Evolutionary conservation across 805 yeast genomes (phyloP).

Genomic region (Pichia nakasei): DNA sequence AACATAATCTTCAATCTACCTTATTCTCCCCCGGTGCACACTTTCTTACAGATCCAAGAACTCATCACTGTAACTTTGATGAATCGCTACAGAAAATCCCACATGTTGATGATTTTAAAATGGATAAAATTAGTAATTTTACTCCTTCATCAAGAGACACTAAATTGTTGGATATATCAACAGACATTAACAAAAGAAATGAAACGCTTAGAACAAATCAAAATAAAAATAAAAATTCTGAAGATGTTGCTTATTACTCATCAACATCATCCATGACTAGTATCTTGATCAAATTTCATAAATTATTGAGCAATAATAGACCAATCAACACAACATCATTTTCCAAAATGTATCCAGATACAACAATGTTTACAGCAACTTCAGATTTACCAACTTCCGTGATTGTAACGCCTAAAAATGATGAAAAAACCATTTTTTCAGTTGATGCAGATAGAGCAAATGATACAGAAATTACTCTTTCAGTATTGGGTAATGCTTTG

Average conservation of each 20-base stretch:
- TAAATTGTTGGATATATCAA: conserved; percentile 40
- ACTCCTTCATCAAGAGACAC: conserved; percentile 62
- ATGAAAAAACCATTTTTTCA: conserved; percentile 34
- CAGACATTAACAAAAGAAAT: background rate
- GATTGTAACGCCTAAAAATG: conserved; percentile 39
- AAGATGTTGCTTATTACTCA: conserved; percentile 40
- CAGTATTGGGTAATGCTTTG: conserved; percentile 68
- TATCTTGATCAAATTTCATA: conserved; percentile 65
- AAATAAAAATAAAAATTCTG: background rate
- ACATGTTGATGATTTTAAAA: conserved; percentile 58
- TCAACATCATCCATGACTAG: conserved; percentile 89
- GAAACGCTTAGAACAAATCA: background rate
- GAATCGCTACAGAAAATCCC: conserved; percentile 52
- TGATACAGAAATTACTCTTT: conserved; percentile 58
- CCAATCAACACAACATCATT: conserved; percentile 39
- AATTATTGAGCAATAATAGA: conserved; percentile 52
- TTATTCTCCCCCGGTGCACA: conserved; percentile 79
- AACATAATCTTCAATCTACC: conserved; percentile 61
- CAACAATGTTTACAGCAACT: conserved; percentile 30
- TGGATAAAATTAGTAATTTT: conserved; percentile 44
- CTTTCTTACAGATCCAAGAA: conserved; percentile 66
- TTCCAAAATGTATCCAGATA: conserved; percentile 36
- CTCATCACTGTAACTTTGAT: conserved; percentile 62
- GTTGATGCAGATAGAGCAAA: conserved; percentile 63
- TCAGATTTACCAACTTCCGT: conserved; percentile 47